Base-by-base conservation (phyloP, 2,329 filamentous ascomycete species). In the Tolypocladium amazonense region DNA sequence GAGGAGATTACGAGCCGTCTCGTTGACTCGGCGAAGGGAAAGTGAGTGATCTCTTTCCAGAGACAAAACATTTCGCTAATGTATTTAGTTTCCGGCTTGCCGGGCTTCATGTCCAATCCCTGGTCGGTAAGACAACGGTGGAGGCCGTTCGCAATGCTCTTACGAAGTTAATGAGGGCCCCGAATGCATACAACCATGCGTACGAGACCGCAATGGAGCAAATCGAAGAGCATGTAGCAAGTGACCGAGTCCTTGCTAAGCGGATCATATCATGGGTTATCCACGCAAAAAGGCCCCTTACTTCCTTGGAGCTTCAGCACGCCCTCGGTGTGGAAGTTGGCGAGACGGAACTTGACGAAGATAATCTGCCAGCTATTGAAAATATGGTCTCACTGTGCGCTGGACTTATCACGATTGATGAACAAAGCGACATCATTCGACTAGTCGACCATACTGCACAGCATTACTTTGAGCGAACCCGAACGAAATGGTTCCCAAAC, bases 151-250 rank as follows among this genome's bases (percentile, higher is more conserved):
- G 63, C 33, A 57, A 47, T 0, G 67, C 71, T 2, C 62, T 81
- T 1, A 15, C 59, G 35, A 66, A 62, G 0, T 62, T 80, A 0
- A 62, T 68, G 0, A 70, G 50, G 18, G 72, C 71, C 11, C 64
- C 66, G 4, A 57, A 65, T 15, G 69, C 67, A 3, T 74, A 76
- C 20, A 65, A 76, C 20, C 6, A 63, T 14, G 73, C 74, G 0
- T 84, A 83, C 55, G 60, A 70, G 0, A 62, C 73, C 0, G 72
- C 75, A 0, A 76, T 82, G 66, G 45, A 73, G 3, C 67, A 77
- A 25, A 79, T 82, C 35, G 56, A 73, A n/a, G 60, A 63, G 0
- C 77, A 81, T 9, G 41, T 4, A 3, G 2, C n/a, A 11, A 9
- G 11, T 20, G 20, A 23, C 1, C 2, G 7, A n/a, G 41, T 4